These are phyloP conservation scores for Plantago ovata DNA, from an alignment of 257 asterid genomes.

Conservation along the genomic window DNA sequence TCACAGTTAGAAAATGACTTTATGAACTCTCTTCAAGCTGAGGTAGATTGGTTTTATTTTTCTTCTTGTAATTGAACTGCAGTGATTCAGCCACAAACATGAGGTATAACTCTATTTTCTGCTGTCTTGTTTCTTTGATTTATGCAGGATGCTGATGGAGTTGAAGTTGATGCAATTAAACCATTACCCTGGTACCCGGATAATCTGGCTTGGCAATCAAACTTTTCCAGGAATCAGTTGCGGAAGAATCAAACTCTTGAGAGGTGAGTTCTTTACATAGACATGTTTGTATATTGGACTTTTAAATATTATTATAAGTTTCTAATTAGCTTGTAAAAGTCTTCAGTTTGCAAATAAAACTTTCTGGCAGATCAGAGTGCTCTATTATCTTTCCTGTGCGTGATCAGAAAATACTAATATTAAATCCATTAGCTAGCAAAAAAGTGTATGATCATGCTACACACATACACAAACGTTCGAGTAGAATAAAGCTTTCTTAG, in stretches of 20 bases:
- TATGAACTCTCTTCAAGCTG: slow-evolving; percentile 69
- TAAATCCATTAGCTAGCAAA: too few species aligned
- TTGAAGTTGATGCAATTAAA: slow-evolving; percentile 66
- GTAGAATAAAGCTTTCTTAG: too few species aligned
- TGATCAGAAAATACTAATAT: too few species aligned
- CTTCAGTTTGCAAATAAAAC: too few species aligned
- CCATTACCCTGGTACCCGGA: slow-evolving; percentile 96
- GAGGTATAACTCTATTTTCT: slow-evolving; percentile 1
- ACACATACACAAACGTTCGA: too few species aligned
- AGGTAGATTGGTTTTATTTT: slow-evolving; percentile 43
- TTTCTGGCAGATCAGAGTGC: too few species aligned
- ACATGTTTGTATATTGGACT: background rate
- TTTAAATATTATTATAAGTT: background rate
- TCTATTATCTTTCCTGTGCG: too few species aligned
- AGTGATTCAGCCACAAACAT: slow-evolving; percentile 4
- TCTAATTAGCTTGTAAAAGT: too few species aligned
- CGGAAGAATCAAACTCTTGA: slow-evolving; percentile 84
- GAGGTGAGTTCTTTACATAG: slow-evolving; percentile 43
- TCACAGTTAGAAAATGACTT: slow-evolving; percentile 84
- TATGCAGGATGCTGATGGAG: slow-evolving; percentile 62
- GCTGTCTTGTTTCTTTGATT: slow-evolving; percentile 14
- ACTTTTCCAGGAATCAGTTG: slow-evolving; percentile 84
- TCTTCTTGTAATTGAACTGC: slow-evolving; percentile 4
- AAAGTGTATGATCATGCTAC: too few species aligned
- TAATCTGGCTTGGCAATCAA: slow-evolving; percentile 96